Evolutionary conservation across 345 rosid species (phyloP).

Genomic region (Bruguiera sexangula): DNA sequence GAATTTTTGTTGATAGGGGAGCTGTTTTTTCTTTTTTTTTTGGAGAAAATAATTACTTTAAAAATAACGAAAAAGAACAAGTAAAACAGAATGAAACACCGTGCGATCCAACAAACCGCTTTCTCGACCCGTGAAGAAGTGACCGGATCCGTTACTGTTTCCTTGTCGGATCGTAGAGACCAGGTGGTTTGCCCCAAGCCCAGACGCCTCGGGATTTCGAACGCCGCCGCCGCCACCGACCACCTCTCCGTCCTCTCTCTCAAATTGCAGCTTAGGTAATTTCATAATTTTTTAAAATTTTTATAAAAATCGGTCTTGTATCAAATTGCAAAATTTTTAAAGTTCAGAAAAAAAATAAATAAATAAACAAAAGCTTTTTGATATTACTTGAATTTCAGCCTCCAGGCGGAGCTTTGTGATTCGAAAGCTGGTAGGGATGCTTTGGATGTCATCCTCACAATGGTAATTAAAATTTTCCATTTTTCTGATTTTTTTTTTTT

Average conservation of each 20-base stretch:
- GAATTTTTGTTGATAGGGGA: slow-evolving; percentile 1
- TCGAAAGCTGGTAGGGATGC: slow-evolving; percentile 56
- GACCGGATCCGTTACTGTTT: slow-evolving; percentile 31
- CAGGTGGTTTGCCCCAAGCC: slow-evolving; percentile 74
- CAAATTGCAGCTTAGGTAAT: slow-evolving; percentile 56
- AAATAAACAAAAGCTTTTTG: not conserved
- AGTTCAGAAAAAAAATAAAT: no score
- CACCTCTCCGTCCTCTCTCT: slow-evolving; percentile 49
- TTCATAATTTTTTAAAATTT: not conserved
- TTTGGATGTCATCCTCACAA: slow-evolving; percentile 66
- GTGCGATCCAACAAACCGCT: slow-evolving; percentile 47
- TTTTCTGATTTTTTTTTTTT: not conserved
- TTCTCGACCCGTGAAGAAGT: slow-evolving; percentile 52
- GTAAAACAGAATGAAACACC: slow-evolving; percentile 50
- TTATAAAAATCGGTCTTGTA: no score
- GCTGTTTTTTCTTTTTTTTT: not conserved
- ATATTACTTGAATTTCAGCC: slow-evolving; percentile 39
- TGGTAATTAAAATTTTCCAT: slow-evolving; percentile 39
- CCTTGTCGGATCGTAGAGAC: slow-evolving; percentile 40
- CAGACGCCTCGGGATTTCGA: slow-evolving; percentile 48
- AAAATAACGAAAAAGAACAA: not conserved
- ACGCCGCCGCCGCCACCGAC: slow-evolving; percentile 27
- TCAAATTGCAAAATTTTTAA: no score
- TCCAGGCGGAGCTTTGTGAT: slow-evolving; percentile 60
- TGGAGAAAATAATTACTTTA: no score